phyloP scores from a whole-genome alignment of 441 rosid genomes.

The Populus hybrid region DNA sequence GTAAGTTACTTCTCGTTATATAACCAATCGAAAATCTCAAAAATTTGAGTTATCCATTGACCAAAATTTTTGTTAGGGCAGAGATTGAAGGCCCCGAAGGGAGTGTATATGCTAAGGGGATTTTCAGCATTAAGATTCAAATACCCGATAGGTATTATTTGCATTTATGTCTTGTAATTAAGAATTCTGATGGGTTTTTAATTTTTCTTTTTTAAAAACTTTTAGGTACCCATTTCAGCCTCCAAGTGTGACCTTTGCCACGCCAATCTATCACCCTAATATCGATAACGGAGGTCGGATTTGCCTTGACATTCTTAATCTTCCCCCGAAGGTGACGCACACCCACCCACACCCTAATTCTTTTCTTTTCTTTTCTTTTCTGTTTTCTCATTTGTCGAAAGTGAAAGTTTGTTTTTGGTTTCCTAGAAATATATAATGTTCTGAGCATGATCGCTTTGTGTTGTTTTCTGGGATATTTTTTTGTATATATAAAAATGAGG shows the following conservation, averaged over 20 bases:
- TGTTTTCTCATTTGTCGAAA: neutral
- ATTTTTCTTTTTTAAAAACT: neutral
- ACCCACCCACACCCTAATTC: too few species aligned
- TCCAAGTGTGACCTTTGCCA: slow-evolving; percentile 61
- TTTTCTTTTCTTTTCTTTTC: neutral
- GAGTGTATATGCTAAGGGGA: slow-evolving; percentile 66
- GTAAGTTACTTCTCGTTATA: slow-evolving; percentile 25
- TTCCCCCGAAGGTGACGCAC: slow-evolving; percentile 69
- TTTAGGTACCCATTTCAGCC: slow-evolving; percentile 87
- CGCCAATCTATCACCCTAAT: slow-evolving; percentile 81
- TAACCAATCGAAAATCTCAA: neutral
- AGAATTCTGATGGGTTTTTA: neutral
- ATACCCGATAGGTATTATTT: slow-evolving; percentile 64
- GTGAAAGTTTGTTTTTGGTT: neutral
- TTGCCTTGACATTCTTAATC: slow-evolving; percentile 88
- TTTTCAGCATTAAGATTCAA: slow-evolving; percentile 60
- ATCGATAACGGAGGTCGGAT: slow-evolving; percentile 82
- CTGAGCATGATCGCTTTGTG: neutral
- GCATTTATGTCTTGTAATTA: neutral
- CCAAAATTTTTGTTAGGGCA: slow-evolving; percentile 13
- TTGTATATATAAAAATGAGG: too few species aligned
- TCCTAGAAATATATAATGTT: neutral
- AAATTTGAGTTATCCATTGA: neutral
- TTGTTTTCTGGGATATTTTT: neutral
- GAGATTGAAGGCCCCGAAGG: slow-evolving; percentile 75